Percentiles rank a stretch among this genome's conserved stretches.
Conservation (phyloP, 2,329 filamentous ascomycete genomes). For the Diaporthe australafricana region DNA sequence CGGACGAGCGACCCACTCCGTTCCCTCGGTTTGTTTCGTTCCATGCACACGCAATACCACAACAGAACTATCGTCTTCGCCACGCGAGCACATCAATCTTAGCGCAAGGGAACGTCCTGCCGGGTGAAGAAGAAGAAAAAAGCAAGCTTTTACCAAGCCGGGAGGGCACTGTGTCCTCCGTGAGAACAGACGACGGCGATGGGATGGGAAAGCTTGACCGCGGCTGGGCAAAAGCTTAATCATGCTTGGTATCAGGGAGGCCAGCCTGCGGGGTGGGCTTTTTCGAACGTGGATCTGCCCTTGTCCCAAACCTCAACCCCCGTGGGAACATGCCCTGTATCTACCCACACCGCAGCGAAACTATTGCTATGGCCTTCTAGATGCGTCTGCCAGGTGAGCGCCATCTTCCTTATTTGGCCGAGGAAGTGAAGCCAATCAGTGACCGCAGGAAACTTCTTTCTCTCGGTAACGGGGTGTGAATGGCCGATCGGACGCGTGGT, state of each 20-base stretch:
- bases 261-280: background rate
- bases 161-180: background rate
- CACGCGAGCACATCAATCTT: background rate
- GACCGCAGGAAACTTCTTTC: no score
- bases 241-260: background rate
- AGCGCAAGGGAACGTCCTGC: background rate
- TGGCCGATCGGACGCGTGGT: no score
- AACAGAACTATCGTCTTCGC: background rate
- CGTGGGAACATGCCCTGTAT: no score
- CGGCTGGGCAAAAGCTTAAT: background rate
- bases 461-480: no score
- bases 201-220: background rate
- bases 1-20: background rate
- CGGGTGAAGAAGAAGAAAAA: background rate
- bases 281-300: background rate
- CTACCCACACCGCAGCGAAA: no score
- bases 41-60: background rate
- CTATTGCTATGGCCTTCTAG: no score
- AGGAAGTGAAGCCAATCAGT: no score
- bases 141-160: background rate
- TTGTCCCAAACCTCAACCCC: background rate
- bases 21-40: background rate
- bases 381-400: no score
- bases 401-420: no score
- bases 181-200: background rate